A percentile compares a stretch with the other conserved stretches of the same genome.
These are phyloP conservation scores for Globisporangium canariense DNA, from an alignment of 352 stramenopile species.

Conservation along the genomic window DNA sequence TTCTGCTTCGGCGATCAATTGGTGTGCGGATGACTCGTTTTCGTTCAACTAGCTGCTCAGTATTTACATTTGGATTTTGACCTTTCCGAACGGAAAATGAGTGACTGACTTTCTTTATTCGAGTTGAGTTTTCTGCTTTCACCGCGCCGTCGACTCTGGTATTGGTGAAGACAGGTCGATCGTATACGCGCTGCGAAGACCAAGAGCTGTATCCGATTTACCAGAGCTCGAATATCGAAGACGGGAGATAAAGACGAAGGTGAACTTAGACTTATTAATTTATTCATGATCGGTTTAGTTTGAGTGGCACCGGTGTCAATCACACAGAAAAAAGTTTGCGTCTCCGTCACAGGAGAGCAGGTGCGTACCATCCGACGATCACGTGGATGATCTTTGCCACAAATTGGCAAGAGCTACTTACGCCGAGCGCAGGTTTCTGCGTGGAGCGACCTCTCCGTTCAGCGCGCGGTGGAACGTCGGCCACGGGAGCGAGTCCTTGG, in stretches of 20 bases:
- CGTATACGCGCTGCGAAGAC: background rate
- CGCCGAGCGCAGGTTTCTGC: background rate
- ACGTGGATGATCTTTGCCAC: no score
- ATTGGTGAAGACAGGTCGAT: background rate
- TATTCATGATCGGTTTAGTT: background rate
- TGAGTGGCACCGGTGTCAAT: background rate
- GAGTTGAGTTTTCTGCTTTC: background rate
- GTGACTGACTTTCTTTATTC: background rate
- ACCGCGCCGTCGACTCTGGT: no score
- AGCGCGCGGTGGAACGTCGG: background rate
- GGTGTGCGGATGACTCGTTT: conserved; percentile 8
- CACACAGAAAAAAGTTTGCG: background rate
- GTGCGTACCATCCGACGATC: background rate
- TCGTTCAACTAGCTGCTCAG: conserved; percentile 2
- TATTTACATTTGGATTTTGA: background rate
- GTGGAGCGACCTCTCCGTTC: background rate
- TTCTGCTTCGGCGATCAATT: conserved; percentile 5
- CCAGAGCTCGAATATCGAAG: background rate
- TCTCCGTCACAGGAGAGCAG: background rate
- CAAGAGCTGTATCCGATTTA: background rate
- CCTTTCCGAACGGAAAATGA: background rate
- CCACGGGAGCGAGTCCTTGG: background rate
- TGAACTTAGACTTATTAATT: background rate
- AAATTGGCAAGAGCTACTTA: no score
- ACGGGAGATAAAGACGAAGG: background rate